Evolutionary conservation across 1,139 yeast species (phyloP).

Genomic region (Schwanniomyces etchellsii): DNA sequence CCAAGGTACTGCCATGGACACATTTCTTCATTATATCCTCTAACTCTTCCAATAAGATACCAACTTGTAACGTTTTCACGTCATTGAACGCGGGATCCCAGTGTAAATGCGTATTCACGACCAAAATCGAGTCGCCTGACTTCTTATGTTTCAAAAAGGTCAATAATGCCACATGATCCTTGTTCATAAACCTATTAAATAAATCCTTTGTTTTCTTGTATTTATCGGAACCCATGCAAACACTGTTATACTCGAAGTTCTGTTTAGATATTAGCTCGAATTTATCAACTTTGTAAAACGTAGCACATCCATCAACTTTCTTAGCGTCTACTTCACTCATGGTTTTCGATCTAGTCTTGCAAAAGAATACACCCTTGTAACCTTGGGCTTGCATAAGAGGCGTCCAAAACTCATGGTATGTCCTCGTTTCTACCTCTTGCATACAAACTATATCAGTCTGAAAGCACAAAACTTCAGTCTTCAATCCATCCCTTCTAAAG

Average conservation of each 20-base stretch:
- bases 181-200: slow-evolving; percentile 92
- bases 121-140: slow-evolving; percentile 66
- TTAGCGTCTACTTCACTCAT: slow-evolving; percentile 80
- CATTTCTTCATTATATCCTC: slow-evolving; percentile 54
- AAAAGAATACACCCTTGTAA: slow-evolving; percentile 75
- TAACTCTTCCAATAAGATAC: slow-evolving; percentile 83
- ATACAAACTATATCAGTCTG: slow-evolving; percentile 79
- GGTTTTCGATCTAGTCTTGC: slow-evolving; percentile 88
- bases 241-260: slow-evolving; percentile 78
- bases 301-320: slow-evolving; percentile 96
- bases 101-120: slow-evolving; percentile 91
- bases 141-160: slow-evolving; percentile 69
- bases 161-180: slow-evolving; percentile 86
- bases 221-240: slow-evolving; percentile 83
- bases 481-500: slow-evolving; percentile 72
- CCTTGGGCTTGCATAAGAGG: slow-evolving; percentile 71
- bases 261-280: slow-evolving; percentile 70
- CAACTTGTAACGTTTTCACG: slow-evolving; percentile 94
- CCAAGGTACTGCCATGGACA: slow-evolving; percentile 40
- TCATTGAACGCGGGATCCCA: slow-evolving; percentile 98
- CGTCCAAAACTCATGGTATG: slow-evolving; percentile 81
- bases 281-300: slow-evolving; percentile 67
- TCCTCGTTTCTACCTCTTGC: slow-evolving; percentile 91
- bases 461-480: slow-evolving; percentile 61
- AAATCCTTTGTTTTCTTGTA: slow-evolving; percentile 92